A percentile compares a stretch with the other conserved stretches of the same genome.
Evolutionary conservation across 78 protist genomes (phyloP).

Genomic region (Andalucia godoyi): DNA sequence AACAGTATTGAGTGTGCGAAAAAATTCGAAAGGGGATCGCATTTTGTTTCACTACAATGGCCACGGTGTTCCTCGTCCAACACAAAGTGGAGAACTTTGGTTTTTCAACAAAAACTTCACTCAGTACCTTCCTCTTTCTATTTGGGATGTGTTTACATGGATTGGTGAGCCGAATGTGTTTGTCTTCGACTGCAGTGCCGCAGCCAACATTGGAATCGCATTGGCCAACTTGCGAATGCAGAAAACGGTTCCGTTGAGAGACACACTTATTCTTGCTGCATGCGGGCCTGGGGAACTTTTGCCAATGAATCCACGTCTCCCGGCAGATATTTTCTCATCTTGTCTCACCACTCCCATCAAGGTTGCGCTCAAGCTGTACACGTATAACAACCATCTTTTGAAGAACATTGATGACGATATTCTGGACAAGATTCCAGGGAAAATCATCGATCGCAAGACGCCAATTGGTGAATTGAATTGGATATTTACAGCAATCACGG

Average conservation of each 20-base stretch:
- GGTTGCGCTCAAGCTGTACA: constrained; percentile 70
- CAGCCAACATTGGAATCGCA: constrained; percentile 76
- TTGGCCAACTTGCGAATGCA: background rate
- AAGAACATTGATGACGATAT: constrained; percentile 38
- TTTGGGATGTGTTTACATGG: constrained; percentile 83
- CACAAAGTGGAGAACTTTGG: constrained; percentile 89
- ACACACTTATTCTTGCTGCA: constrained; percentile 75
- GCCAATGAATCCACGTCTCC: constrained; percentile 81
- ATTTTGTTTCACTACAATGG: constrained; percentile 96
- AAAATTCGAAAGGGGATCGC: constrained; percentile 74
- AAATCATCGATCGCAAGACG: constrained; percentile 60
- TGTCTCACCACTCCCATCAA: constrained; percentile 96
- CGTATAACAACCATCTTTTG: constrained; percentile 5
- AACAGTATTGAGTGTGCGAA: constrained; percentile 53
- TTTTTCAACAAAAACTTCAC: constrained; percentile 88
- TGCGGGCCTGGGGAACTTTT: constrained; percentile 74
- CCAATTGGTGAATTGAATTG: constrained; percentile 89
- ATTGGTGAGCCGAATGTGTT: constrained; percentile 74
- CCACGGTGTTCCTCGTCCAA: constrained; percentile 97
- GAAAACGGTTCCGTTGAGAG: constrained; percentile 18
- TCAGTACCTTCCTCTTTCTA: constrained; percentile 86
- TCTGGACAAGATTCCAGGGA: constrained; percentile 59
- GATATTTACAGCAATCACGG: constrained; percentile 98
- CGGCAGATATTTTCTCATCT: constrained; percentile 94
- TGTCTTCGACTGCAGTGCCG: constrained; percentile 88